These are phyloP conservation scores for Herpetospermum pedunculosum DNA, from an alignment of 306 rosid species.

Conservation along the genomic window DNA sequence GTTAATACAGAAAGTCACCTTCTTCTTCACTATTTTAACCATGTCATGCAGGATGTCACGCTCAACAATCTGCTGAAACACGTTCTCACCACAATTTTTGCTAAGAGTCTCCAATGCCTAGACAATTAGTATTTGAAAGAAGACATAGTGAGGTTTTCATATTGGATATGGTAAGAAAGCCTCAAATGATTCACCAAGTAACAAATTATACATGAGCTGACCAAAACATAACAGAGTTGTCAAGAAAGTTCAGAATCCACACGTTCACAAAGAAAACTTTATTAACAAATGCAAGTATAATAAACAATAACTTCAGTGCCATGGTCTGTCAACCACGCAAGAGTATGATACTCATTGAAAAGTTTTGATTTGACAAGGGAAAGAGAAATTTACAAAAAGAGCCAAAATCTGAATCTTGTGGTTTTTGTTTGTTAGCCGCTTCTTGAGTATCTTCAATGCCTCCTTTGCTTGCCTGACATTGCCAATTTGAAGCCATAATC, in stretches of 20 bases:
- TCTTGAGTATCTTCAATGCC: constrained; percentile 84
- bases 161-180: not conserved
- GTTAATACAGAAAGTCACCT: constrained; percentile 29
- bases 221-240: not conserved
- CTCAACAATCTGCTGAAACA: constrained; percentile 75
- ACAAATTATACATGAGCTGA: not conserved
- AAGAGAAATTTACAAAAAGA: constrained; percentile 68
- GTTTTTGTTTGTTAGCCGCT: constrained; percentile 66
- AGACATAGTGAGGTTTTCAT: not conserved
- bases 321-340: not conserved
- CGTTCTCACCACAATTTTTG: constrained; percentile 87
- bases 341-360: not conserved
- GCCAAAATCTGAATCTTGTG: constrained; percentile 79
- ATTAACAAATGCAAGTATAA: not conserved
- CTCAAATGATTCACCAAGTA: not conserved
- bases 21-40: constrained; percentile 97
- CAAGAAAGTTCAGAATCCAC: not conserved
- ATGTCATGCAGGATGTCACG: constrained; percentile 85
- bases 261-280: not conserved
- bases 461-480: constrained; percentile 91
- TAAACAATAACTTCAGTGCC: not conserved
- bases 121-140: constrained; percentile 16
- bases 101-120: constrained; percentile 87
- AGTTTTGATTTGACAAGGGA: not conserved
- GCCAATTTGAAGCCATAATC: constrained; percentile 12